Evolutionary conservation across 441 rosid genomes (phyloP).

Genomic region (Bocquillonia castaneifolia): DNA sequence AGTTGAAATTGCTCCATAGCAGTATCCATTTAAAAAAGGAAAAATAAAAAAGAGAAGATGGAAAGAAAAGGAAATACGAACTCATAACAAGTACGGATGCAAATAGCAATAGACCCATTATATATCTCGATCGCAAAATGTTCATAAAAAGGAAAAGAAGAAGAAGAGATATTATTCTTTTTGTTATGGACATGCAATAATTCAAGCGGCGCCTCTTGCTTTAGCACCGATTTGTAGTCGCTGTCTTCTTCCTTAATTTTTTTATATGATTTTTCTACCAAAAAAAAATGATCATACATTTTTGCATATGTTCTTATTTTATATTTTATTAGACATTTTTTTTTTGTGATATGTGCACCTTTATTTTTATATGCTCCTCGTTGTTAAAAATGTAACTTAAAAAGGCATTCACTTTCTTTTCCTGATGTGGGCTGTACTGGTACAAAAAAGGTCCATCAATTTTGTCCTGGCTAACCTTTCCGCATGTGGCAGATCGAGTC

Average conservation of each 20-base stretch:
- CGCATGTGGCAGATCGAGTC: too few species aligned
- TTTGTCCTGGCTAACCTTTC: not conserved
- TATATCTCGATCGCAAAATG: not conserved
- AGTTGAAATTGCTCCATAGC: not conserved
- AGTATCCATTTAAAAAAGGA: not conserved
- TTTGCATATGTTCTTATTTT: not conserved
- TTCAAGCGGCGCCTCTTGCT: slow-evolving; percentile 36
- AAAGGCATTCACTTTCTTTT: not conserved
- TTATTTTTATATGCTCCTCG: not conserved
- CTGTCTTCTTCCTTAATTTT: not conserved
- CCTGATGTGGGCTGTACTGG: not conserved
- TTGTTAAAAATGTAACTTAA: not conserved
- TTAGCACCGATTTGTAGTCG: slow-evolving; percentile 12
- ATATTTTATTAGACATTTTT: not conserved
- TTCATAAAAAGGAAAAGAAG: not conserved
- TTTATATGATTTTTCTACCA: not conserved
- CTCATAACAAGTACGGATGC: too few species aligned
- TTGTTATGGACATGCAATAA: slow-evolving; percentile 25
- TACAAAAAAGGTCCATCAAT: not conserved
- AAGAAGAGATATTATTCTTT: not conserved
- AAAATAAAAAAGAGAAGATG: not conserved
- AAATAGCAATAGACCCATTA: not conserved
- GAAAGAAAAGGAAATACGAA: too few species aligned
- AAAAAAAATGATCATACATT: not conserved
- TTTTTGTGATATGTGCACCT: not conserved